Evolutionary conservation across 1,284 basidiomycete species (phyloP).

Genomic region (Cryptococcus deneoformans): DNA sequence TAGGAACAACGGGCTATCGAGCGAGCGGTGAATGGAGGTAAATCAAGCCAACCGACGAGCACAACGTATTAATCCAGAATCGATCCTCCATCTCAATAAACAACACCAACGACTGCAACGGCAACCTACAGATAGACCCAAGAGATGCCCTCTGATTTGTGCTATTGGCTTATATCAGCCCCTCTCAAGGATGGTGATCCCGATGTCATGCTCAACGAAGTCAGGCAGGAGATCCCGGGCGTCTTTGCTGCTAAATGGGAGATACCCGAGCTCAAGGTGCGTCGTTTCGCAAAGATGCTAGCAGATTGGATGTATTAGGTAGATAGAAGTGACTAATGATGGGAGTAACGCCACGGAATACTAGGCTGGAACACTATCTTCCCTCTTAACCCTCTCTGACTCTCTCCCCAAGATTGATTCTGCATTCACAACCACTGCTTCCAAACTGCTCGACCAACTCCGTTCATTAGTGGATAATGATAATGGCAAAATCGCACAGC

Average conservation of each 20-base stretch:
- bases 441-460: conserved; percentile 92
- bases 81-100: background rate
- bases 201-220: conserved; percentile 51
- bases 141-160: conserved; percentile 54
- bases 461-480: conserved; percentile 90
- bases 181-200: conserved; percentile 54
- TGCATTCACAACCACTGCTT: conserved; percentile 81
- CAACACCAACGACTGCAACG: background rate
- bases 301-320: background rate
- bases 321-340: background rate
- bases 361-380: conserved; percentile 92
- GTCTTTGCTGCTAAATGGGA: conserved; percentile 43
- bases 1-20: background rate
- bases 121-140: background rate
- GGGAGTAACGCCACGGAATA: background rate
- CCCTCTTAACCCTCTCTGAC: conserved; percentile 85
- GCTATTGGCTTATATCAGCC: conserved; percentile 57
- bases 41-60: too few relatives aligned
- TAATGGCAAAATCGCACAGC: conserved; percentile 73
- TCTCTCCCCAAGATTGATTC: conserved; percentile 87
- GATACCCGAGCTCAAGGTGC: conserved; percentile 50
- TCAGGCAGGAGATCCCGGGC: conserved; percentile 45
- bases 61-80: too few relatives aligned
- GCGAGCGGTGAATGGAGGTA: background rate
- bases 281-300: conserved; percentile 7